These are phyloP conservation scores for Hypoxylon perforatum DNA, from an alignment of 495 filamentous ascomycete genomes.

Conservation along the genomic window DNA sequence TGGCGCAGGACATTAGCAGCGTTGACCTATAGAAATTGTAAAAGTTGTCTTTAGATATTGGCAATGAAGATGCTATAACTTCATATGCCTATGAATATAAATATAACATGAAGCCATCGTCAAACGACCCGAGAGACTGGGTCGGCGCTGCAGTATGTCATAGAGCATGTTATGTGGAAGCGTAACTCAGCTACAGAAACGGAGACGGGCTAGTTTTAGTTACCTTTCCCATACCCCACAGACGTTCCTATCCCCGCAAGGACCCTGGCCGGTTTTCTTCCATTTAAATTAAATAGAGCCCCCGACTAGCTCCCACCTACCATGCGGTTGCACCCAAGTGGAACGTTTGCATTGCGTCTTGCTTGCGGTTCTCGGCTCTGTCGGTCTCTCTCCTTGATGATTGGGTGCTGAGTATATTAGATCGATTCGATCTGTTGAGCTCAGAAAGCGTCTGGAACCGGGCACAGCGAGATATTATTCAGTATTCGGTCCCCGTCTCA, in stretches of 20 bases:
- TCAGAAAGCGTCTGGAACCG: conserved; percentile 7
- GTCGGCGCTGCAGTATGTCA: not conserved
- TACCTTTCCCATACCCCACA: conserved; percentile 20
- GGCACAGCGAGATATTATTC: conserved; percentile 7
- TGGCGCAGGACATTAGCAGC: conserved; percentile 1
- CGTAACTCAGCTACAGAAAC: no score
- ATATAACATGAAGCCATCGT: not conserved
- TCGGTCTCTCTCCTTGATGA: conserved; percentile 30
- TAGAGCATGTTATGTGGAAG: no score
- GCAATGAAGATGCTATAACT: not conserved
- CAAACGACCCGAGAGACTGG: not conserved
- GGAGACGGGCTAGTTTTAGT: no score
- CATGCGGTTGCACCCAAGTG: conserved; percentile 30
- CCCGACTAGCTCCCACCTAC: conserved; percentile 18
- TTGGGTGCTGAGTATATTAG: conserved; percentile 22
- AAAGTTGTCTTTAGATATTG: not conserved
- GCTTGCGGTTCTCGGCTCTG: conserved; percentile 34
- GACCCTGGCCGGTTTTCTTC: not conserved
- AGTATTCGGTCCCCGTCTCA: not conserved
- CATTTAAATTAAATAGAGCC: conserved; percentile 27
- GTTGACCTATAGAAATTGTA: conserved; percentile 1
- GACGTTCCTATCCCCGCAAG: not conserved
- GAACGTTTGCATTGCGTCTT: conserved; percentile 26
- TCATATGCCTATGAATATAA: not conserved
- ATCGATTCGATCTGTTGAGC: not conserved